These are phyloP conservation scores for Flaveria sonorensis DNA, from an alignment of 129 eudicot genomes.

Conservation along the genomic window DNA sequence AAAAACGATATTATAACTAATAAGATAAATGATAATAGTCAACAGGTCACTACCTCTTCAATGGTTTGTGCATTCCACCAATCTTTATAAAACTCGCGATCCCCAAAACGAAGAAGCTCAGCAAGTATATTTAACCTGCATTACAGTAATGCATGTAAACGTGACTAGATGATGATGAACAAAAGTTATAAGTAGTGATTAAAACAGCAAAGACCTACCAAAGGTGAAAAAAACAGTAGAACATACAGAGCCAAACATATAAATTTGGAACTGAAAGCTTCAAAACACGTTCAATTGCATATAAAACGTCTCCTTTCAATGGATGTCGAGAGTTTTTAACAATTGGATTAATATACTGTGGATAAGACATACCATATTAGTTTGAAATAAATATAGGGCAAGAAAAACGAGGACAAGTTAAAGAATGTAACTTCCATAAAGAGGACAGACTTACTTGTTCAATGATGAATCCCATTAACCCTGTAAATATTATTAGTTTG, in stretches of 20 bases:
- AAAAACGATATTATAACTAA: neutral
- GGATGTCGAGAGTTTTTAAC: constrained; percentile 92
- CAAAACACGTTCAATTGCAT: constrained; percentile 92
- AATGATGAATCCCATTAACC: constrained; percentile 87
- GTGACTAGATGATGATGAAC: neutral
- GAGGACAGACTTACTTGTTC: constrained; percentile 62
- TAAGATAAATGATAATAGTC: neutral
- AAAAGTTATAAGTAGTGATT: constrained; percentile 6
- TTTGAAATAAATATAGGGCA: neutral
- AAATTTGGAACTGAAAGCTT: constrained; percentile 97
- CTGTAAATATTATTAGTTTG: constrained; percentile 90
- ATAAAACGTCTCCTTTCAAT: constrained; percentile 76
- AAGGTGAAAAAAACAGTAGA: constrained; percentile 90
- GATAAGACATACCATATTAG: constrained; percentile 16
- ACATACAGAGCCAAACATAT: constrained; percentile 99
- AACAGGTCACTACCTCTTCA: constrained; percentile 67
- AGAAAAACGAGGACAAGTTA: neutral
- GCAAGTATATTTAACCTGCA: constrained; percentile 93
- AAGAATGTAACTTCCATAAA: neutral
- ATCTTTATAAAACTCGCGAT: constrained; percentile 97
- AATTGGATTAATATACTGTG: constrained; percentile 93
- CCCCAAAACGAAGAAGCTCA: constrained; percentile 96
- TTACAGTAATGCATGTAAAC: constrained; percentile 26
- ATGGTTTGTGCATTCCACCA: constrained; percentile 98
- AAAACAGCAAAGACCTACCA: constrained; percentile 51